Evolutionary conservation across 1,139 yeast genomes (phyloP).

Genomic region (Pichia sp.): DNA sequence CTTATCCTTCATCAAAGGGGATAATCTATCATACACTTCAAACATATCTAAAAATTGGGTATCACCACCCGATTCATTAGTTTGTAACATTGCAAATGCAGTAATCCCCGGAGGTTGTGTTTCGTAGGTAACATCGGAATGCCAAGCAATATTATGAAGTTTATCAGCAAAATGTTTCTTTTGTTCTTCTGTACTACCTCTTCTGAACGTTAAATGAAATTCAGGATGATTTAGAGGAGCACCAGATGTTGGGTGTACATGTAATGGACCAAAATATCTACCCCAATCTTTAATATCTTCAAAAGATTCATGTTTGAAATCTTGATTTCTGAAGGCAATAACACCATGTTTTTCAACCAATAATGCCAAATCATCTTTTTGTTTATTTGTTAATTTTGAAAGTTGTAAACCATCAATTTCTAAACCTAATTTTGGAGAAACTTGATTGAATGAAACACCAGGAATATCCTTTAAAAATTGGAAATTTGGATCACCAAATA

Average conservation of each 20-base stretch:
- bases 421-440: slow-evolving; percentile 63
- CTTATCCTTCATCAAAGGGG: slow-evolving; percentile 52
- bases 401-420: slow-evolving; percentile 55
- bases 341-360: slow-evolving; percentile 63
- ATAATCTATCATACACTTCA: slow-evolving; percentile 63
- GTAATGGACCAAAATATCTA: slow-evolving; percentile 60
- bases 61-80: slow-evolving; percentile 60
- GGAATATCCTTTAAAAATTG: slow-evolving; percentile 42
- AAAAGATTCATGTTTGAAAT: slow-evolving; percentile 52
- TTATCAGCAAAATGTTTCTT: slow-evolving; percentile 33
- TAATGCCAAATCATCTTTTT: slow-evolving; percentile 59
- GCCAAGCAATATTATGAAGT: slow-evolving; percentile 43
- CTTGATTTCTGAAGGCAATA: slow-evolving; percentile 60
- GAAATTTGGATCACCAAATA: slow-evolving; percentile 49
- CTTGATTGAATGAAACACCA: slow-evolving; percentile 25
- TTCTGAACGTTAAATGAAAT: slow-evolving; percentile 54
- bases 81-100: slow-evolving; percentile 56
- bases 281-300: slow-evolving; percentile 48
- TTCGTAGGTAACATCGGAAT: slow-evolving; percentile 65
- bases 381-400: slow-evolving; percentile 43
- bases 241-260: slow-evolving; percentile 68
- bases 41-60: slow-evolving; percentile 61
- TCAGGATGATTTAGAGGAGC: slow-evolving; percentile 55
- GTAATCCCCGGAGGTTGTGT: slow-evolving; percentile 65
- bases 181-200: slow-evolving; percentile 37